These are phyloP conservation scores for Neoscytalidium dimidiatum DNA, from an alignment of 2,329 filamentous ascomycete species.

Conservation along the genomic window DNA sequence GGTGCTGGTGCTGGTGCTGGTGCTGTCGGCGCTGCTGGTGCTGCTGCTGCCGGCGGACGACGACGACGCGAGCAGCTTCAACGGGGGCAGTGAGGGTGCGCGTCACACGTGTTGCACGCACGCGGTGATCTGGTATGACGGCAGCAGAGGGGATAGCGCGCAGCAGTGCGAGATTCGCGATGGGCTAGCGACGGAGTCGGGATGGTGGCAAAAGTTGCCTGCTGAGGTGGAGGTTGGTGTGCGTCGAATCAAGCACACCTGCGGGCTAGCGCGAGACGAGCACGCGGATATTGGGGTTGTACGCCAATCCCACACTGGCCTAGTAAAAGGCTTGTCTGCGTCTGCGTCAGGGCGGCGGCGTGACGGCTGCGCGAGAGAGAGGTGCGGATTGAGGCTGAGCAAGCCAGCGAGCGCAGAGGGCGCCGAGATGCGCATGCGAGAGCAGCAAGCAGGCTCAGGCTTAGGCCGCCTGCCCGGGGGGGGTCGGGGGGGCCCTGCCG, in stretches of 20 bases:
- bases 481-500: constrained; percentile 7
- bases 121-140: constrained; percentile 19
- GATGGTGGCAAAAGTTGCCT: constrained; percentile 29
- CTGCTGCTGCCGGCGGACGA: constrained; percentile 14
- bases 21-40: background rate
- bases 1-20: background rate
- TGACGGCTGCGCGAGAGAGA: constrained; percentile 5
- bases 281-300: constrained; percentile 17
- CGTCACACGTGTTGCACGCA: constrained; percentile 20
- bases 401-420: constrained; percentile 15
- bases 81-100: constrained; percentile 19
- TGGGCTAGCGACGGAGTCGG: constrained; percentile 39
- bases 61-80: constrained; percentile 18
- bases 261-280: constrained; percentile 16
- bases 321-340: constrained; percentile 21
- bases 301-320: constrained; percentile 18
- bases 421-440: constrained; percentile 14
- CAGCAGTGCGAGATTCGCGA: constrained; percentile 35
- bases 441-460: too few species aligned
- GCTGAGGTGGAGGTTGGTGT: constrained; percentile 17
- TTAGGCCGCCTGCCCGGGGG: constrained; percentile 7
- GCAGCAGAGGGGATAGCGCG: constrained; percentile 21
- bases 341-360: constrained; percentile 10
- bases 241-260: constrained; percentile 19
- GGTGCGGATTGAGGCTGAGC: constrained; percentile 17